Percentiles rank a stretch among this genome's conserved stretches.
These are phyloP conservation scores for Hansenula lynferdii DNA, from an alignment of 1,139 yeast genomes.

Conservation along the genomic window DNA sequence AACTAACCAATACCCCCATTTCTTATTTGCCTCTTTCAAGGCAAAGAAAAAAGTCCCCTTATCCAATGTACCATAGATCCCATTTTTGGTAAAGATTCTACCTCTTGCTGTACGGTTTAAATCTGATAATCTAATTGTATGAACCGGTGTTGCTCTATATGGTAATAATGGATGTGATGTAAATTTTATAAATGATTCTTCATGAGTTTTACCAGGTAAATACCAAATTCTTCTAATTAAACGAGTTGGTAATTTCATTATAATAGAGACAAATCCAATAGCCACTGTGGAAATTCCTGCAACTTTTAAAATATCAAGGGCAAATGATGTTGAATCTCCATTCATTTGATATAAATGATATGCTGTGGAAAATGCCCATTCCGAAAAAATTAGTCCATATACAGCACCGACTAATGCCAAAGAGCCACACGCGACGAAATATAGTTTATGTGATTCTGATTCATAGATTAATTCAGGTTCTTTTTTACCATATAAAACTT, in stretches of 20 bases:
- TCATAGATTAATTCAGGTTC: slow-evolving; percentile 77
- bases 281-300: slow-evolving; percentile 37
- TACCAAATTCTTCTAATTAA: slow-evolving; percentile 74
- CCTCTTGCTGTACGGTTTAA: slow-evolving; percentile 56
- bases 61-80: slow-evolving; percentile 82
- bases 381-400: slow-evolving; percentile 61
- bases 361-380: slow-evolving; percentile 56
- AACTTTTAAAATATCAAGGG: too few species aligned
- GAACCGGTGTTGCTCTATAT: slow-evolving; percentile 70
- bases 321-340: too few species aligned
- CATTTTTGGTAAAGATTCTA: slow-evolving; percentile 79
- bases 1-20: slow-evolving; percentile 62
- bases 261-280: slow-evolving; percentile 38
- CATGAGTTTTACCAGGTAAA: slow-evolving; percentile 44
- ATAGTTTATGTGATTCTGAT: slow-evolving; percentile 77
- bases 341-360: slow-evolving; percentile 57
- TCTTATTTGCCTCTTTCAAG: slow-evolving; percentile 50
- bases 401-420: slow-evolving; percentile 63
- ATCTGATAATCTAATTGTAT: slow-evolving; percentile 56
- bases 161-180: slow-evolving; percentile 76
- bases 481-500: slow-evolving; percentile 48
- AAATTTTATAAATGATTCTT: slow-evolving; percentile 49
- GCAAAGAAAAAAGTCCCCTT: slow-evolving; percentile 70
- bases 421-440: slow-evolving; percentile 65
- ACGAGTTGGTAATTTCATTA: slow-evolving; percentile 57